Conservation (phyloP, 1,284 basidiomycete genomes). For the Sporisorium exsertum region DNA sequence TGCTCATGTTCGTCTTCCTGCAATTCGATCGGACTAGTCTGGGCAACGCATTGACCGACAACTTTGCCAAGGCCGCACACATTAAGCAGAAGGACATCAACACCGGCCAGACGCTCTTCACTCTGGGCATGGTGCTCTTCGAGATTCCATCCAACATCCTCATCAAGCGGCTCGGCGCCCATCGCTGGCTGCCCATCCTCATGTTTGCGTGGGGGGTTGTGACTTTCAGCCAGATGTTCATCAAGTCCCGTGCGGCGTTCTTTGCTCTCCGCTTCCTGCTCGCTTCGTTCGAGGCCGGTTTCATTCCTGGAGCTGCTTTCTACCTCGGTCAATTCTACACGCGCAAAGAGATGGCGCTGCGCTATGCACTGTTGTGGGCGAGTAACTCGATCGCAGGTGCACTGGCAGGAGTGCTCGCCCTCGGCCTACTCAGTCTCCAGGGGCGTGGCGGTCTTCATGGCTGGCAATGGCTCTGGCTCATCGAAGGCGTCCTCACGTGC, state of each 20-base stretch:
- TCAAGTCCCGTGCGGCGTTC: background rate
- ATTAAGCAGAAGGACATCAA: constrained; percentile 6
- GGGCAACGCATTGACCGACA: constrained; percentile 5
- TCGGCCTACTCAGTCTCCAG: background rate
- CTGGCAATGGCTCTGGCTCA: constrained; percentile 6
- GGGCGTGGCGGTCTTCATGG: constrained; percentile 1
- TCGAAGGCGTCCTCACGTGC: constrained; percentile 2
- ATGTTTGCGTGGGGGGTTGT: constrained; percentile 4
- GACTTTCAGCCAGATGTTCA: constrained; percentile 2
- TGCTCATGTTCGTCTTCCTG: constrained; percentile 3
- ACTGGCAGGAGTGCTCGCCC: background rate
- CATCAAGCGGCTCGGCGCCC: background rate
- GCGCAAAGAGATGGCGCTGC: background rate
- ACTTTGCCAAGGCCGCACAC: constrained; percentile 1
- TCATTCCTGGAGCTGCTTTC: constrained; percentile 4
- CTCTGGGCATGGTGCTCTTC: constrained; percentile 3
- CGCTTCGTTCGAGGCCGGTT: background rate
- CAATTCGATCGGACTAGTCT: constrained; percentile 4
- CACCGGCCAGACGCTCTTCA: constrained; percentile 1
- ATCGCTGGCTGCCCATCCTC: background rate
- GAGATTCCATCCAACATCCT: constrained; percentile 3
- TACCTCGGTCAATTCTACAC: constrained; percentile 2
- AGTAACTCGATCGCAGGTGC: constrained; percentile 7
- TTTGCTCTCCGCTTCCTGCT: background rate
- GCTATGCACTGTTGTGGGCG: constrained; percentile 3